A percentile compares a stretch with the other conserved stretches of the same genome.
These are phyloP conservation scores for Bocquillonia castaneifolia DNA, from an alignment of 441 rosid species.

Conservation along the genomic window DNA sequence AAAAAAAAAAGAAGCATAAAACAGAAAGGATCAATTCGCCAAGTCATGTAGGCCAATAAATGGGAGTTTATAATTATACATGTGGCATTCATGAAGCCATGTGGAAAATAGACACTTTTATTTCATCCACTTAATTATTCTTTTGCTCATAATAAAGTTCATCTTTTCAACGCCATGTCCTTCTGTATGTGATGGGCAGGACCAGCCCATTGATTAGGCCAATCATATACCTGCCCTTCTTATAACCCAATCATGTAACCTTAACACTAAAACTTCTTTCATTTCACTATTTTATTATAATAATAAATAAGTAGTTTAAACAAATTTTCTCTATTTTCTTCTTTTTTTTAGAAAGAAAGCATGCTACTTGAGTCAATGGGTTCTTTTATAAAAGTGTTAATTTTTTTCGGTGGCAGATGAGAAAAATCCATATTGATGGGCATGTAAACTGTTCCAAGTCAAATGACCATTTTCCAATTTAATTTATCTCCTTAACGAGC, in stretches of 20 bases:
- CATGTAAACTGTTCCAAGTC: background rate
- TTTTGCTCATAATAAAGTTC: background rate
- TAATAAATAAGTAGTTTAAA: too few species aligned
- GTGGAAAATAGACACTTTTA: background rate
- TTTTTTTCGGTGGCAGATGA: background rate
- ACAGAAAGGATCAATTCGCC: background rate
- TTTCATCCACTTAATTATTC: slow-evolving; percentile 3
- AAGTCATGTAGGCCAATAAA: background rate
- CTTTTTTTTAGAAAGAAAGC: too few species aligned
- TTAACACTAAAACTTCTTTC: background rate
- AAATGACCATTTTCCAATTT: background rate
- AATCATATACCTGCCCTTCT: background rate
- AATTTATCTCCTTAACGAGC: background rate
- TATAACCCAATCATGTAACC: background rate
- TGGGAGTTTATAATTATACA: background rate
- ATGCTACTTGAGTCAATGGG: background rate
- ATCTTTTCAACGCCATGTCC: background rate
- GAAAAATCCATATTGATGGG: background rate
- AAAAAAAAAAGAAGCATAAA: too few species aligned
- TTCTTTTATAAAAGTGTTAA: background rate
- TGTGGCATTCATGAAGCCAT: slow-evolving; percentile 5
- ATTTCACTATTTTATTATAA: background rate
- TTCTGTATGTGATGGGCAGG: background rate
- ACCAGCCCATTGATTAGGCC: background rate
- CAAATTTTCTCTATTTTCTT: too few species aligned